Percentiles rank a stretch among this genome's conserved stretches.
Conservation (phyloP, 306 rosid genomes). For the Biancaea sappan region DNA sequence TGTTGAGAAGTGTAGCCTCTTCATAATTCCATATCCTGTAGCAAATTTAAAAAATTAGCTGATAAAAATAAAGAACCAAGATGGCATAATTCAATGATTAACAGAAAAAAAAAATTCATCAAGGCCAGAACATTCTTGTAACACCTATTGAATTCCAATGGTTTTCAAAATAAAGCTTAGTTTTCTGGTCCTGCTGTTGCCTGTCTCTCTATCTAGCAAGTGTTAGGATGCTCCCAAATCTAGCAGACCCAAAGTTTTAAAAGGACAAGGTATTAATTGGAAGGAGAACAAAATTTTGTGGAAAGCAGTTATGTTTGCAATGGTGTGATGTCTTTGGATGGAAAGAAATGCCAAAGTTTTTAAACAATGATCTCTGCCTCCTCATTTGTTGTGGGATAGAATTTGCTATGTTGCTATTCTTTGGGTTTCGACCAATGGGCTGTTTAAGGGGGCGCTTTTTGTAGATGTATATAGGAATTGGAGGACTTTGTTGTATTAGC, state of each 20-base stretch:
- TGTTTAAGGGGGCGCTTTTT: no score
- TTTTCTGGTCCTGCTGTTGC: not conserved
- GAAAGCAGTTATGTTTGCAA: no score
- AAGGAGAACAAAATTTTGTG: no score
- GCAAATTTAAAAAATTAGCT: constrained; percentile 31
- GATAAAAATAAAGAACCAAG: constrained; percentile 22
- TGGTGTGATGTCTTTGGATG: no score
- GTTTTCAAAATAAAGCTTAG: constrained; percentile 1
- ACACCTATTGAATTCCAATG: not conserved
- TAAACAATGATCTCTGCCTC: no score
- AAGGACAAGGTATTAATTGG: constrained; percentile 5
- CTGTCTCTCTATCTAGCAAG: not conserved
- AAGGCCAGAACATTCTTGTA: not conserved
- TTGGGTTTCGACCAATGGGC: no score
- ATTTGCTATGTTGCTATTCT: no score
- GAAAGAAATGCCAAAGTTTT: no score
- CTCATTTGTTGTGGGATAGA: no score
- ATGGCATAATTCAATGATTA: not conserved
- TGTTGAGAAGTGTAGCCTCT: constrained; percentile 79
- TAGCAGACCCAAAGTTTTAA: not conserved
- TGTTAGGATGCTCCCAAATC: not conserved
- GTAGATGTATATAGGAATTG: no score
- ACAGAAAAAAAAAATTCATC: constrained; percentile 16
- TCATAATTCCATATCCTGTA: constrained; percentile 88
- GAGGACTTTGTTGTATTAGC: no score